phyloP scores from a whole-genome alignment of 306 rosid species.

The Cyamopsis tetragonoloba region DNA sequence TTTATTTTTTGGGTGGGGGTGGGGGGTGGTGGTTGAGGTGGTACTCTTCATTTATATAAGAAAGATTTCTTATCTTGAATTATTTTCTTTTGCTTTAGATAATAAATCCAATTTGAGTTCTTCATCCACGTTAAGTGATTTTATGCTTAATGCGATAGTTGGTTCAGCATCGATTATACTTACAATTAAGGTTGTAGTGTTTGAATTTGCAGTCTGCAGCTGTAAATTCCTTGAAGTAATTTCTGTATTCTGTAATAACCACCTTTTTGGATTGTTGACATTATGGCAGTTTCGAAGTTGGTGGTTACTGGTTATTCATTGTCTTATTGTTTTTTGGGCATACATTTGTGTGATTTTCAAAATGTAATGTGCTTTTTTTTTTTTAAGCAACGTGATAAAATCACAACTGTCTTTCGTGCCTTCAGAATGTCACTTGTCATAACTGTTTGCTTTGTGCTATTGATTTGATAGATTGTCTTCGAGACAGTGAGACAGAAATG shows the following conservation, averaged over 20 bases:
- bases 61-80: background rate
- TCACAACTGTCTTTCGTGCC: background rate
- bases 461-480: background rate
- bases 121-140: background rate
- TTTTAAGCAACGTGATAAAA: background rate
- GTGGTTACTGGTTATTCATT: background rate
- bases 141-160: background rate
- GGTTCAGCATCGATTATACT: background rate
- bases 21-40: too few relatives aligned
- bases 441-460: conserved; percentile 11
- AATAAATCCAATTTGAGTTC: background rate
- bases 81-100: background rate
- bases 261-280: background rate
- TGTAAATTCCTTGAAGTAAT: background rate
- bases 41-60: background rate
- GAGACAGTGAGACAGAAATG: background rate
- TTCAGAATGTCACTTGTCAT: conserved; percentile 8
- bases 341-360: background rate
- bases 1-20: too few relatives aligned
- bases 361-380: background rate
- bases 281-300: background rate
- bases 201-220: background rate
- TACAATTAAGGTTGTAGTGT: background rate
- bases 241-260: background rate
- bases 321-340: background rate